These are phyloP conservation scores for Scleroderma bovista DNA, from an alignment of 768 basidiomycete genomes.

Conservation along the genomic window DNA sequence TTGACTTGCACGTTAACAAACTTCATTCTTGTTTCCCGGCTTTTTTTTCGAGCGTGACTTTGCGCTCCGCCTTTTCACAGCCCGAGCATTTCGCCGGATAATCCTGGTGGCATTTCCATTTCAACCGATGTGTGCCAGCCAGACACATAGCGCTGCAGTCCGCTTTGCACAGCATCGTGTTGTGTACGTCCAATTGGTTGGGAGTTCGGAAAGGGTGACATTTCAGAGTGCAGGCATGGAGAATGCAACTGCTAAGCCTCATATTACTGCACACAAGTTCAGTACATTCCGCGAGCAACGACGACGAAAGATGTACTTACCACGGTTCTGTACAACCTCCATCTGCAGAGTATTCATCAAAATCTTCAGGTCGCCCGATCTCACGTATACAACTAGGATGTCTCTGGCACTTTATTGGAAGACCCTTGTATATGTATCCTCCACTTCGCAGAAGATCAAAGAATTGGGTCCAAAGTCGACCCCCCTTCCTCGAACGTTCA, in stretches of 20 bases:
- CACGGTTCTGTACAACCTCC: slow-evolving; percentile 60
- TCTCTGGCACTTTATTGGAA: slow-evolving; percentile 53
- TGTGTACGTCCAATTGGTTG: slow-evolving; percentile 27
- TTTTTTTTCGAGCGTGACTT: slow-evolving; percentile 39
- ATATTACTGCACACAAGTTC: slow-evolving; percentile 33
- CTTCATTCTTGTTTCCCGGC: too few species aligned
- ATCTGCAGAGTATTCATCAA: slow-evolving; percentile 48
- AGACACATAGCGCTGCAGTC: slow-evolving; percentile 35
- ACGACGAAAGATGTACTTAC: slow-evolving; percentile 35
- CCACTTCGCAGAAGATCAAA: slow-evolving; percentile 38
- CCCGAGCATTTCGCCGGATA: slow-evolving; percentile 34
- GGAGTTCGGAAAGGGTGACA: slow-evolving; percentile 52
- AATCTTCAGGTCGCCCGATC: slow-evolving; percentile 41
- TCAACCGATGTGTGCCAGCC: slow-evolving; percentile 36
- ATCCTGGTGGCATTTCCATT: slow-evolving; percentile 40
- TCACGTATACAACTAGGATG: slow-evolving; percentile 40
- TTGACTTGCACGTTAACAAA: too few species aligned
- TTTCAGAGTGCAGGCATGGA: slow-evolving; percentile 52
- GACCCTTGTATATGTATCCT: slow-evolving; percentile 53
- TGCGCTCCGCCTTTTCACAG: slow-evolving; percentile 44
- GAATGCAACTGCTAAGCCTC: slow-evolving; percentile 45
- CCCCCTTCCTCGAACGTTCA: slow-evolving; percentile 50
- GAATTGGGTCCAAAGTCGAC: slow-evolving; percentile 46
- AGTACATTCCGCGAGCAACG: neutral
- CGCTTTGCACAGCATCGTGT: slow-evolving; percentile 37